These are phyloP conservation scores for Fusarium abutilonis DNA, from an alignment of 2,329 filamentous ascomycete species.

Conservation along the genomic window DNA sequence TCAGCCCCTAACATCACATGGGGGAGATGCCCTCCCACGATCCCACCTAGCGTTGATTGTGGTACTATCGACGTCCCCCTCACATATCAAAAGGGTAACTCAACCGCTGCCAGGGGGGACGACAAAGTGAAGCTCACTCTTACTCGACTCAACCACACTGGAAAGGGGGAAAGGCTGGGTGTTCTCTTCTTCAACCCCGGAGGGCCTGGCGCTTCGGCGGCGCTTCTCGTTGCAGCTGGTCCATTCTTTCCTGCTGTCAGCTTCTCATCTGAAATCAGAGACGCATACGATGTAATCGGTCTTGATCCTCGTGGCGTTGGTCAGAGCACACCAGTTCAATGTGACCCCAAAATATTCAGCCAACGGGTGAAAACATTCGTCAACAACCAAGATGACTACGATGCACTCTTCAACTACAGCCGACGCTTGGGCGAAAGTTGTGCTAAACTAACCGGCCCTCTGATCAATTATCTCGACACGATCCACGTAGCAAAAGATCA, in stretches of 20 bases:
- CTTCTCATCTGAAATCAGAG: conserved; percentile 31
- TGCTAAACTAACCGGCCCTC: conserved; percentile 35
- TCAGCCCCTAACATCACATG: conserved; percentile 16
- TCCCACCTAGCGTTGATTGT: conserved; percentile 33
- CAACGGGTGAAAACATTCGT: conserved; percentile 28
- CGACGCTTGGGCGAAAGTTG: conserved; percentile 38
- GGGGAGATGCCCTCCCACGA: conserved; percentile 11
- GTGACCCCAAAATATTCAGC: conserved; percentile 48
- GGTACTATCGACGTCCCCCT: conserved; percentile 32
- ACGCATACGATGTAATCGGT: conserved; percentile 54
- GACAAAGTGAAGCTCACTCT: conserved; percentile 17
- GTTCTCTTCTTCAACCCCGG: conserved; percentile 39
- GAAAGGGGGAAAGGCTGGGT: conserved; percentile 25
- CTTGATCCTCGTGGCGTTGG: conserved; percentile 57
- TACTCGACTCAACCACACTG: conserved; percentile 28
- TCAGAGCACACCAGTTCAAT: conserved; percentile 53
- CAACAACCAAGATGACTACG: conserved; percentile 15
- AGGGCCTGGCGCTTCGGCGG: conserved; percentile 33
- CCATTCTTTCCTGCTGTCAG: conserved; percentile 6
- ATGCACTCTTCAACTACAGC: conserved; percentile 24
- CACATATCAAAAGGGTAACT: conserved; percentile 30
- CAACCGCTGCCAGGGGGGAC: conserved; percentile 17
- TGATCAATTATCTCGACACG: conserved; percentile 40
- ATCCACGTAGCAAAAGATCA: conserved; percentile 40
- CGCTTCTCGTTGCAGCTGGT: conserved; percentile 19